Evolutionary conservation across 2,329 filamentous ascomycete species (phyloP), one percentile per base, ranked within the genome.

Genomic region (Gaeumannomyces sp.): DNA sequence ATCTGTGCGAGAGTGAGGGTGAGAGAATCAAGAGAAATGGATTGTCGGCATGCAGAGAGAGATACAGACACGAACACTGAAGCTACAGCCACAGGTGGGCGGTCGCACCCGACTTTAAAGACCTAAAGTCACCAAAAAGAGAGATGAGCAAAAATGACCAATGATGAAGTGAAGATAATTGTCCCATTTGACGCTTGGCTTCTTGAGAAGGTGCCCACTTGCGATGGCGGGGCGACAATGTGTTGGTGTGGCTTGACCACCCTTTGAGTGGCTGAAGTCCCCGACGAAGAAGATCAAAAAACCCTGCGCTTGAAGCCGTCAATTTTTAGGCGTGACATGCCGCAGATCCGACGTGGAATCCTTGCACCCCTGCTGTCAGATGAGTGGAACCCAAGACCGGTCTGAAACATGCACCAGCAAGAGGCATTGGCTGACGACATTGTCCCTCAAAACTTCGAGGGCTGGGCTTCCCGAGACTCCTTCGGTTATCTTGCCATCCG

Each of bases 401-500:
- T 53, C 45, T 53, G 45, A 53, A 53, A 53, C 45, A 53, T 25
- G 45, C 19, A n/a, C 45, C 45, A 50, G 19, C 45, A 50, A 50
- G 2, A n/a, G 45, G 45, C 45, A 50, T 50, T 50, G 45, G 45
- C 22, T 7, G 19, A n/a, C 45, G 45, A 22, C 19, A 2, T 8
- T 22, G 19, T 22, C 45, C 16, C 45, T n/a, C 45, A 6, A 45
- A 5, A 22, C 38, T 8, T 35, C 33, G 11, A 14, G 2, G 33
- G 33, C 33, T 8, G 38, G n/a, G n/a, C 27, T 19, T 27, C 57
- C 19, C 27, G 14, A 5, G 13, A 10, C 57, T 3, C 29, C 59
- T 25, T 60, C 59, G 59, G 31, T 60, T 60, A 60, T 60, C 31
- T 60, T 38, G 59, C 10, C 27, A 31, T 60, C 59, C 59, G 59